Conservation (phyloP, 2,329 filamentous ascomycete genomes). For the Colletotrichum graminicola region DNA sequence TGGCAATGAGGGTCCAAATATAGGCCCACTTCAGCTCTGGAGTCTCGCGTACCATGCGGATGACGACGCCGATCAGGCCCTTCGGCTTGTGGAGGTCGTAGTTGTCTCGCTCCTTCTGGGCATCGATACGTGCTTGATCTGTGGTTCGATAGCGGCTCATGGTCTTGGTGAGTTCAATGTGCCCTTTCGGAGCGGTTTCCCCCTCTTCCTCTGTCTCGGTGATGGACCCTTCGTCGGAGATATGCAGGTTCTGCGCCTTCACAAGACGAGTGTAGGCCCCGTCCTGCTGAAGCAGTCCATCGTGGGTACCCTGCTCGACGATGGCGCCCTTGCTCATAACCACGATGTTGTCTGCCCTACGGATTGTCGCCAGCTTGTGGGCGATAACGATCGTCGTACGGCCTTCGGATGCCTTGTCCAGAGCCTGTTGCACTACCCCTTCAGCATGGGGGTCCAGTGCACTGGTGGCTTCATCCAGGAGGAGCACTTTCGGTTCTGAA, state of each 20-base stretch:
- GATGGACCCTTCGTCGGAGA: slow-evolving; percentile 44
- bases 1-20: slow-evolving; percentile 49
- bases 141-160: slow-evolving; percentile 50
- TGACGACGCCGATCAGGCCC: slow-evolving; percentile 49
- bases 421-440: slow-evolving; percentile 64
- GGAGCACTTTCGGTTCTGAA: slow-evolving; percentile 63
- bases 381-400: slow-evolving; percentile 75
- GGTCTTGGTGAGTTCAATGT: slow-evolving; percentile 47
- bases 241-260: slow-evolving; percentile 52
- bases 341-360: slow-evolving; percentile 72
- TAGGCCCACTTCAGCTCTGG: slow-evolving; percentile 54
- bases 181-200: slow-evolving; percentile 16
- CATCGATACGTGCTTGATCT: slow-evolving; percentile 49
- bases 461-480: slow-evolving; percentile 76
- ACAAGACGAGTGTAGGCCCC: slow-evolving; percentile 67
- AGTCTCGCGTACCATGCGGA: slow-evolving; percentile 53
- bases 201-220: slow-evolving; percentile 47
- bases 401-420: slow-evolving; percentile 64
- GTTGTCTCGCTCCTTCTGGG: slow-evolving; percentile 53
- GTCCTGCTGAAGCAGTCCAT: slow-evolving; percentile 60
- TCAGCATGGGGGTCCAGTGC: slow-evolving; percentile 60
- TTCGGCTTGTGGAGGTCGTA: slow-evolving; percentile 51
- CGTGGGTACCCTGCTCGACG: slow-evolving; percentile 71
- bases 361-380: slow-evolving; percentile 68
- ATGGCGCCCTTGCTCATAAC: slow-evolving; percentile 69